Evolutionary conservation across 345 rosid species (phyloP).

Genomic region (Gynandropsis gynandra): DNA sequence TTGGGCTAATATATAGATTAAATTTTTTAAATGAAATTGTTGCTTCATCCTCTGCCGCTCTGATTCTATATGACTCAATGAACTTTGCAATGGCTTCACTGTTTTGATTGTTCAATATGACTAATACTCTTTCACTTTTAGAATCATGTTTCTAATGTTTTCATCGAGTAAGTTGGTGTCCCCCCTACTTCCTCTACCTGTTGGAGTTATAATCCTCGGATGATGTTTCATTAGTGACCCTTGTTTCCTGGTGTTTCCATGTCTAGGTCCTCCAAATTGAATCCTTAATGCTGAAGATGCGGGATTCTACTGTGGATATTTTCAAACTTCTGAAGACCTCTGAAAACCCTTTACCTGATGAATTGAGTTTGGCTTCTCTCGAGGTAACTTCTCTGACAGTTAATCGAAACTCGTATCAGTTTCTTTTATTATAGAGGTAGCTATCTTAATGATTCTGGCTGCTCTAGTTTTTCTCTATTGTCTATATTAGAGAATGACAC

Average conservation of each 20-base stretch:
- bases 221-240: slow-evolving; percentile 10
- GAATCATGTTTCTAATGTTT: neutral
- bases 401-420: neutral
- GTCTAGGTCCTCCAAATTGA: slow-evolving; percentile 74
- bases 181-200: neutral
- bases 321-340: slow-evolving; percentile 57
- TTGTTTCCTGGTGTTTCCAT: slow-evolving; percentile 18
- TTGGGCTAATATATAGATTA: neutral
- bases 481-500: slow-evolving; percentile 10
- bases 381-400: slow-evolving; percentile 48
- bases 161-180: neutral
- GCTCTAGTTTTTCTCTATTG: slow-evolving; percentile 11
- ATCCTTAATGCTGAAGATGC: slow-evolving; percentile 55
- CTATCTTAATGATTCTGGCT: neutral
- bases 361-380: slow-evolving; percentile 54
- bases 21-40: neutral
- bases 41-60: neutral
- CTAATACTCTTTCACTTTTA: slow-evolving; percentile 4
- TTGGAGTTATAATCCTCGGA: slow-evolving; percentile 3
- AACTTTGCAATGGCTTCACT: neutral
- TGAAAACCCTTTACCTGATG: slow-evolving; percentile 44
- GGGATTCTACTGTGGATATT: slow-evolving; percentile 43
- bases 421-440: neutral
- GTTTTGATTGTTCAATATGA: neutral
- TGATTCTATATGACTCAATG: too few relatives aligned